Evolutionary conservation across 306 rosid genomes (phyloP).

Genomic region (Citrullus amarus): DNA sequence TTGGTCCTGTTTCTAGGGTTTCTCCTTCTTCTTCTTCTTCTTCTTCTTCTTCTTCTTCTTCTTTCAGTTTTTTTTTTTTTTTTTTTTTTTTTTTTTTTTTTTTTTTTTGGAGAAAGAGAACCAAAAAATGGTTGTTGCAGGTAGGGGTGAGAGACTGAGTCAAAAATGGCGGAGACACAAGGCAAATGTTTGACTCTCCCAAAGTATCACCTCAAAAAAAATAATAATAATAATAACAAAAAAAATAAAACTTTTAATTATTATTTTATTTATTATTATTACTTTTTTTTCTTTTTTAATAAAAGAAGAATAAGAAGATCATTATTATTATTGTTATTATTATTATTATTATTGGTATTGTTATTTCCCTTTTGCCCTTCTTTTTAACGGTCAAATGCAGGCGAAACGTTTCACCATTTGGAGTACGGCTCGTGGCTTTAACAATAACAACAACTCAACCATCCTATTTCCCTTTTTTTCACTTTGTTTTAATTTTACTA

Average conservation of each 20-base stretch:
- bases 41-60: background rate
- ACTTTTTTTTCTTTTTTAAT: background rate
- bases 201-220: background rate
- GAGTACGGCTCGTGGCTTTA: background rate
- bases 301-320: background rate
- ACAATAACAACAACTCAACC: background rate
- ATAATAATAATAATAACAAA: background rate
- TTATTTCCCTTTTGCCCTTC: background rate
- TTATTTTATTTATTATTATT: background rate
- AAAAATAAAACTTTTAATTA: no score
- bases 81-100: background rate
- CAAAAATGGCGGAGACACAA: constrained; percentile 7
- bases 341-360: background rate
- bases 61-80: background rate
- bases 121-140: background rate
- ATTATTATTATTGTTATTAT: background rate
- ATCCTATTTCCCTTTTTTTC: background rate
- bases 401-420: constrained; percentile 2
- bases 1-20: background rate
- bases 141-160: background rate
- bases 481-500: no score
- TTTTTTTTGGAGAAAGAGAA: background rate
- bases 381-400: constrained; percentile 10
- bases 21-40: background rate
- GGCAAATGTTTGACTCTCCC: constrained; percentile 13